Evolutionary conservation across 176 grass and related monocot species (phyloP).

Genomic region (Chrysopogon serrulatus): DNA sequence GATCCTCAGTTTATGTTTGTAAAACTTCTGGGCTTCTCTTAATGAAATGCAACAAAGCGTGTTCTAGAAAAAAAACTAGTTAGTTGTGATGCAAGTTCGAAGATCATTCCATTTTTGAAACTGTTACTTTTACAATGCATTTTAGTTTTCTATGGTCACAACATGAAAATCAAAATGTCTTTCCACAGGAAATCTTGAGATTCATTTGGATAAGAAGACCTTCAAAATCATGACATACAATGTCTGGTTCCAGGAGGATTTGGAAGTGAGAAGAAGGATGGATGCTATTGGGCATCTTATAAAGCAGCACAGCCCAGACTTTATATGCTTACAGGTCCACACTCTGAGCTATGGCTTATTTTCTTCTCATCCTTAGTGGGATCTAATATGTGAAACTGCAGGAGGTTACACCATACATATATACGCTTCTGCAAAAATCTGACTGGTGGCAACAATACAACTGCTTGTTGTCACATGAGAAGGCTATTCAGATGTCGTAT

Average conservation of each 20-base stretch:
- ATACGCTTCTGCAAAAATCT: constrained; percentile 56
- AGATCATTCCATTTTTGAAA: neutral
- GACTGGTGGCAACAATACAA: constrained; percentile 81
- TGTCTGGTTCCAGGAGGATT: constrained; percentile 87
- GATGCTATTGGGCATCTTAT: constrained; percentile 65
- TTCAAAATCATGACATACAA: constrained; percentile 90
- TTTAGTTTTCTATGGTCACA: neutral
- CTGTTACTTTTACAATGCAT: neutral
- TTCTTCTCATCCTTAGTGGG: neutral
- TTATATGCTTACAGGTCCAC: constrained; percentile 73
- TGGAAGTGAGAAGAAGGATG: constrained; percentile 70
- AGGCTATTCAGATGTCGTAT: constrained; percentile 54
- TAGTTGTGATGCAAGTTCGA: neutral
- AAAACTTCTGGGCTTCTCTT: no score
- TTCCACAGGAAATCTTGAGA: constrained; percentile 11
- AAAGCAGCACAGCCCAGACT: constrained; percentile 57
- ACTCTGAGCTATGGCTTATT: neutral
- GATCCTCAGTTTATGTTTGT: no score
- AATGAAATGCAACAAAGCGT: no score
- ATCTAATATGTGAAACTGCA: constrained; percentile 38
- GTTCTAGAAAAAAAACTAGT: no score
- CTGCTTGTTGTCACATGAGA: constrained; percentile 40
- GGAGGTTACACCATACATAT: constrained; percentile 82
- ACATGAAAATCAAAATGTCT: constrained; percentile 1
- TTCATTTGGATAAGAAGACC: constrained; percentile 28